Conservation (phyloP, 2,329 filamentous ascomycete genomes). For the Arthrobotrys pseudoclavata region DNA sequence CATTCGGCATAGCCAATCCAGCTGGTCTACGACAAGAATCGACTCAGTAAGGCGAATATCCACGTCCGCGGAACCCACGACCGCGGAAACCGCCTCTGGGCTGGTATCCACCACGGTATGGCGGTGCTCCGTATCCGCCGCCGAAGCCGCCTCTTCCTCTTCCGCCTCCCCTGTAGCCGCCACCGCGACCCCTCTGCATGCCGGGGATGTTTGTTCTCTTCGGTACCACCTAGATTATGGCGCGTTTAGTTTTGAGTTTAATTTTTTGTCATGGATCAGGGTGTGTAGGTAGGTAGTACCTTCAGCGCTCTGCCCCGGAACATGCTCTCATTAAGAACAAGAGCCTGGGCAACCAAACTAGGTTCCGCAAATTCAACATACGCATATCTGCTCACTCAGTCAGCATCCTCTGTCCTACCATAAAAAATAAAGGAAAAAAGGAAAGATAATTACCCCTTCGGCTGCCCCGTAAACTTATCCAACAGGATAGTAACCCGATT, state of each 20-base stretch:
- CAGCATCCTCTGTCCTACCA: neutral
- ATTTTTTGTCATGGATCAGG: neutral
- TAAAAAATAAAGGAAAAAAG: slow-evolving; percentile 24
- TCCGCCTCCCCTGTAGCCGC: slow-evolving; percentile 67
- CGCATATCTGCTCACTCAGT: slow-evolving; percentile 78
- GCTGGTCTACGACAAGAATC: slow-evolving; percentile 15
- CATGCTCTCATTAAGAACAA: slow-evolving; percentile 95
- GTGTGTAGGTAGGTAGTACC: slow-evolving; percentile 70
- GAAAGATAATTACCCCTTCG: slow-evolving; percentile 81
- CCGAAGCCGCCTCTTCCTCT: slow-evolving; percentile 70
- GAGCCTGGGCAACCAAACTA: slow-evolving; percentile 88
- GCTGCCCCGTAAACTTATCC: slow-evolving; percentile 98
- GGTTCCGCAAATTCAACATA: slow-evolving; percentile 99
- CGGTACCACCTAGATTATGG: slow-evolving; percentile 77
- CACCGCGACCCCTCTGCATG: slow-evolving; percentile 82
- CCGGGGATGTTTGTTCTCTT: slow-evolving; percentile 98
- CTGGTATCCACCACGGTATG: slow-evolving; percentile 57
- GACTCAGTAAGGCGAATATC: slow-evolving; percentile 76
- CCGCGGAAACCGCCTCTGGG: slow-evolving; percentile 69
- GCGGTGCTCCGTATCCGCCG: slow-evolving; percentile 68
- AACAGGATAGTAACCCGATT: slow-evolving; percentile 97
- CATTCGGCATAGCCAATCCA: slow-evolving; percentile 19
- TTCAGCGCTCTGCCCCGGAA: slow-evolving; percentile 97
- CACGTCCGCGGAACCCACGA: slow-evolving; percentile 72
- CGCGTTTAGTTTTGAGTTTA: slow-evolving; percentile 1